A percentile compares a stretch with the other conserved stretches of the same genome.
Evolutionary conservation across 108 stramenopile genomes (phyloP).

Genomic region (Hondaea fermentalgiana): DNA sequence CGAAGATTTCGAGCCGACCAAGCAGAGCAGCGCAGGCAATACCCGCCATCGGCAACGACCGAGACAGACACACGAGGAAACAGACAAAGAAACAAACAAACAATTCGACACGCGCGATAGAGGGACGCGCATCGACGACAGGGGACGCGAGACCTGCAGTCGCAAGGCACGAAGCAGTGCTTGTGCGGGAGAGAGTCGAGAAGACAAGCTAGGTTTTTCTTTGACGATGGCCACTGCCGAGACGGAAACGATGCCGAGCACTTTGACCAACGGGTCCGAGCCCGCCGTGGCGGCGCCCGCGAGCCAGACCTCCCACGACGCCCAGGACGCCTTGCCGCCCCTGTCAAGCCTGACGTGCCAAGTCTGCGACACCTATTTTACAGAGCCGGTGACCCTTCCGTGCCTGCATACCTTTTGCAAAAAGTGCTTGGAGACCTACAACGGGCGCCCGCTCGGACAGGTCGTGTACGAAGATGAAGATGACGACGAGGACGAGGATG

Average conservation of each 20-base stretch:
- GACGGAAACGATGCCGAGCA: background rate
- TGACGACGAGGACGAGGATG: background rate
- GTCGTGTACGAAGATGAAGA: background rate
- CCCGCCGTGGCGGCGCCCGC: background rate
- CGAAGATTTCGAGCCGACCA: no score
- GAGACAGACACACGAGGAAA: no score
- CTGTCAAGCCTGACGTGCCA: background rate
- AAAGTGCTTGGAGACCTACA: background rate
- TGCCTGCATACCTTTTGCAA: conserved; percentile 18
- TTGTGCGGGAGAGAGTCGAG: no score
- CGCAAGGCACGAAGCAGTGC: no score
- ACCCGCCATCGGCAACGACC: no score
- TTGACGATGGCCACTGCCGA: background rate
- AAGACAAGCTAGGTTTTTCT: no score
- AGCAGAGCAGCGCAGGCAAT: no score
- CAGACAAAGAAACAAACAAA: no score
- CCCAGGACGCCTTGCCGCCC: background rate
- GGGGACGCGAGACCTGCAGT: no score
- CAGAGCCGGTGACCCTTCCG: conserved; percentile 2
- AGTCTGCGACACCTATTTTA: background rate
- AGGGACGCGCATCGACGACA: no score
- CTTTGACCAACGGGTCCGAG: background rate
- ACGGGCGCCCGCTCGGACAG: background rate
- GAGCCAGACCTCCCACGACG: background rate
- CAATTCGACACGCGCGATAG: no score